Conservation (phyloP, 192 early-diverging fungal species). For the Phlyctochytrium arcticum region DNA sequence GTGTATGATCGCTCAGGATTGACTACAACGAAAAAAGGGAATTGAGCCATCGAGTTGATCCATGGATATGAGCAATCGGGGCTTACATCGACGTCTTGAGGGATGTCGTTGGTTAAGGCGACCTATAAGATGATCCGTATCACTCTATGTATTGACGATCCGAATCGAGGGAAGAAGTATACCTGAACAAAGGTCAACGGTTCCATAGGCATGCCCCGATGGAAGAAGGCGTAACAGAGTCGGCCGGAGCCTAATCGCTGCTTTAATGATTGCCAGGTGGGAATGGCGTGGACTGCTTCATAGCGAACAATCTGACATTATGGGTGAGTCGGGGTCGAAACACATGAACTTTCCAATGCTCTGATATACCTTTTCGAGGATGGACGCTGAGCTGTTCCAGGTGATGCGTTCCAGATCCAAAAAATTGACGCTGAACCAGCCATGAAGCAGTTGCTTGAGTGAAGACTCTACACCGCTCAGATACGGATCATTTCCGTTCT, state of each 20-base stretch:
- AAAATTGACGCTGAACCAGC: constrained; percentile 68
- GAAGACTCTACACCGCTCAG: constrained; percentile 58
- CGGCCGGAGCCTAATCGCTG: constrained; percentile 68
- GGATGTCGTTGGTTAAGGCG: constrained; percentile 61
- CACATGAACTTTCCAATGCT: background rate
- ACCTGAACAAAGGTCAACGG: constrained; percentile 87
- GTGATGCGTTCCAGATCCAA: constrained; percentile 78
- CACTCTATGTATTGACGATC: constrained; percentile 18
- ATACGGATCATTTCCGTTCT: constrained; percentile 41
- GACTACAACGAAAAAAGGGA: constrained; percentile 9
- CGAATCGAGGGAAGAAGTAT: constrained; percentile 3
- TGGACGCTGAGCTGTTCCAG: constrained; percentile 73
- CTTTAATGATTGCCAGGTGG: constrained; percentile 77
- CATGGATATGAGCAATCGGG: background rate
- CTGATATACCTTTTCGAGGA: constrained; percentile 74
- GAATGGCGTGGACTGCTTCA: constrained; percentile 87
- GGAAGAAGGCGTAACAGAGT: constrained; percentile 82
- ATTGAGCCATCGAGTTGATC: background rate
- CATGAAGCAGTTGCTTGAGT: constrained; percentile 64
- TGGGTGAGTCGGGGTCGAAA: background rate
- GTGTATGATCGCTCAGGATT: constrained; percentile 56
- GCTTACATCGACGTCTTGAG: constrained; percentile 61
- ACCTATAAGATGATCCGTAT: constrained; percentile 31
- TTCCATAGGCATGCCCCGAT: constrained; percentile 68
- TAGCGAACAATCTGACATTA: constrained; percentile 63